Base-by-base conservation (phyloP, 2,329 filamentous ascomycete species). In the Xylaria digitata region DNA sequence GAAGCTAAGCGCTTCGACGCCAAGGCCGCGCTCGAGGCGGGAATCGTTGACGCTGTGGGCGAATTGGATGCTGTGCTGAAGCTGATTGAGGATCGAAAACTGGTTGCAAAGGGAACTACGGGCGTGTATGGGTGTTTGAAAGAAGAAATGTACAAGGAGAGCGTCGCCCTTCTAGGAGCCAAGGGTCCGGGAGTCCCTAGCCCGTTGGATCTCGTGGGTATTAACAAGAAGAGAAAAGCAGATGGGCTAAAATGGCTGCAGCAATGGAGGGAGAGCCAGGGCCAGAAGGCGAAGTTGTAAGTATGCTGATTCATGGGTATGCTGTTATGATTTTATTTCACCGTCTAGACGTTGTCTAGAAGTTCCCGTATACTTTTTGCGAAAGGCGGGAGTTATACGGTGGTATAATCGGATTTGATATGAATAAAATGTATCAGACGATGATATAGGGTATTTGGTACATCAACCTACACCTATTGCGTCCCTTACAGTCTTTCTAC, bases 111-210 rank as follows among this genome's bases (percentile, higher is more conserved):
- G 82, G 85, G 85, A 0, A 84, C 86, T 70, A 87, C 85, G 40
- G 88, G 88, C 11, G 87, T 92, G 30, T 95, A 93, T 76, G 89
- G 90, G 2, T 75, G 84, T 61, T 80, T 96, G 76, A 95, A 94
- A 83, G 81, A 84, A 68, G 92, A 94, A 80, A 90, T 95, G 87
- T 93, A 90, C 78, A 83, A 87, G 23, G 88, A 91, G 75, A 85
- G 87, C 6, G 76, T 93, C 40, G 84, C 78, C 17, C 81, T 88
- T 72, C 76, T 94, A 70, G 85, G 85, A 63, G 81, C 80, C 9
- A 67, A 62, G 19, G 71, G 65, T n/a, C 55, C 65, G 19, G 70
- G 68, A 0, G 66, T 61, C 6, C 48, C 57, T 6, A 63, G 45
- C 34, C 46, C 61, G 1, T 6, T 9, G 2, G 82, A 85, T 63